These are phyloP conservation scores for Trametes versicolor DNA, from an alignment of 1,284 basidiomycete species.

Conservation along the genomic window DNA sequence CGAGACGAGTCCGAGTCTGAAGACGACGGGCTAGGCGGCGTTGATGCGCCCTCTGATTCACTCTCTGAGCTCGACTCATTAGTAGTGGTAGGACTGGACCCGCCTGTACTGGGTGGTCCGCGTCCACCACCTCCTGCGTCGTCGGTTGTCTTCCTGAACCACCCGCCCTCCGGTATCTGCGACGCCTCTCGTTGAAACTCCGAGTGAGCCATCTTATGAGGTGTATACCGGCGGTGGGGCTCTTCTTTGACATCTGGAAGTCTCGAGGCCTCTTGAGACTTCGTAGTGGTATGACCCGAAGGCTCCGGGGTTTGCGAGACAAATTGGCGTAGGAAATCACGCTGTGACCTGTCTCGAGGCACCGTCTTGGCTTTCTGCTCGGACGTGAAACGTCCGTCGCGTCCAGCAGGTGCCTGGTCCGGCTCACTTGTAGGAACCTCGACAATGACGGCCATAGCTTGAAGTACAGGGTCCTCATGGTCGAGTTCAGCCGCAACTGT, in stretches of 20 bases:
- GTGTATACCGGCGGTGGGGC: neutral
- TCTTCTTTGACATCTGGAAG: too few relatives aligned
- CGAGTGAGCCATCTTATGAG: too few relatives aligned
- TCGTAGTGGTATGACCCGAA: neutral
- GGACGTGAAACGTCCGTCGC: conserved; percentile 5
- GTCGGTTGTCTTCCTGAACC: neutral
- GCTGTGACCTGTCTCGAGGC: neutral
- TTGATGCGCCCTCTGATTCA: neutral
- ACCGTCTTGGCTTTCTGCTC: conserved; percentile 4
- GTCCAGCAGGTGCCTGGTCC: neutral
- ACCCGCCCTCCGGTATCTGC: conserved; percentile 12
- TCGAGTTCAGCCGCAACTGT: neutral
- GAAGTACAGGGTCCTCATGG: neutral
- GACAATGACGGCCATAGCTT: conserved; percentile 1
- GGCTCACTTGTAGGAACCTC: neutral
- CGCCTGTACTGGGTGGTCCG: neutral
- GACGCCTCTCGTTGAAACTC: conserved; percentile 5
- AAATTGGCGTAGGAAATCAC: conserved; percentile 3
- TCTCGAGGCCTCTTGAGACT: neutral
- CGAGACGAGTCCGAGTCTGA: neutral
- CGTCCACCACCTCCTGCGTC: neutral
- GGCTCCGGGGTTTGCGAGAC: neutral
- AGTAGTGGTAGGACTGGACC: neutral
- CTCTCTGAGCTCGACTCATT: conserved; percentile 1
- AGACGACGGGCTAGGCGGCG: neutral